Conservation (phyloP, 1,139 yeast genomes). For the Fermentozyma sake region DNA sequence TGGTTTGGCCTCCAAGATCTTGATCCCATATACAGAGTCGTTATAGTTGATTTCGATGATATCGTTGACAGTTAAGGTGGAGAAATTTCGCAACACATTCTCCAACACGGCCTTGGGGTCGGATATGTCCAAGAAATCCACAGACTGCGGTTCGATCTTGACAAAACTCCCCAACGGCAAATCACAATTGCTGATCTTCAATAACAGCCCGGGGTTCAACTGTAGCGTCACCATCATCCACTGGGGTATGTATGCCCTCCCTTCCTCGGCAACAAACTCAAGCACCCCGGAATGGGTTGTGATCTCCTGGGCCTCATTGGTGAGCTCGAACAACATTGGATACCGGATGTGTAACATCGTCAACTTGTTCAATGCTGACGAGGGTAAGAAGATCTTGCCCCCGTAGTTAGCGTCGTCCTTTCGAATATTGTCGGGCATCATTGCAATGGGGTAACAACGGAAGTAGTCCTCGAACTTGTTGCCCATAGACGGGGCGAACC, state of each 20-base stretch:
- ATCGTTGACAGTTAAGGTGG: slow-evolving; percentile 83
- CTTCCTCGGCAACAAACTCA: slow-evolving; percentile 97
- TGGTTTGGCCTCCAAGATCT: slow-evolving; percentile 86
- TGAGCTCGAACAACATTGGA: slow-evolving; percentile 88
- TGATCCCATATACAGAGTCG: slow-evolving; percentile 71
- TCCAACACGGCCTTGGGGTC: slow-evolving; percentile 97
- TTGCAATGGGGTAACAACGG: slow-evolving; percentile 85
- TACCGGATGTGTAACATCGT: slow-evolving; percentile 85
- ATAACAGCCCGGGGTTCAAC: slow-evolving; percentile 71
- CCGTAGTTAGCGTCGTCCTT: slow-evolving; percentile 87
- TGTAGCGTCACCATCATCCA: slow-evolving; percentile 91
- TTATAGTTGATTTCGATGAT: slow-evolving; percentile 87
- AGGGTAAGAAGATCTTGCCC: slow-evolving; percentile 95
- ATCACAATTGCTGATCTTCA: slow-evolving; percentile 73
- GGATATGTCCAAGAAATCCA: slow-evolving; percentile 85
- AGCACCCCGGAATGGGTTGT: slow-evolving; percentile 89
- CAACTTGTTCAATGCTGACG: slow-evolving; percentile 83
- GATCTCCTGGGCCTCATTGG: slow-evolving; percentile 55
- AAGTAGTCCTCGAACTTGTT: slow-evolving; percentile 69
- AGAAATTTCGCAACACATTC: slow-evolving; percentile 82
- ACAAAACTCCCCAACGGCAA: slow-evolving; percentile 85
- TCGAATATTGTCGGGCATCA: slow-evolving; percentile 81
- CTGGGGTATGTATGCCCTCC: slow-evolving; percentile 88
- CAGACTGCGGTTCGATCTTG: slow-evolving; percentile 92
- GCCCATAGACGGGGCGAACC: slow-evolving; percentile 27